Evolutionary conservation across 805 yeast genomes (phyloP).

Genomic region (Lachancea cidri): DNA sequence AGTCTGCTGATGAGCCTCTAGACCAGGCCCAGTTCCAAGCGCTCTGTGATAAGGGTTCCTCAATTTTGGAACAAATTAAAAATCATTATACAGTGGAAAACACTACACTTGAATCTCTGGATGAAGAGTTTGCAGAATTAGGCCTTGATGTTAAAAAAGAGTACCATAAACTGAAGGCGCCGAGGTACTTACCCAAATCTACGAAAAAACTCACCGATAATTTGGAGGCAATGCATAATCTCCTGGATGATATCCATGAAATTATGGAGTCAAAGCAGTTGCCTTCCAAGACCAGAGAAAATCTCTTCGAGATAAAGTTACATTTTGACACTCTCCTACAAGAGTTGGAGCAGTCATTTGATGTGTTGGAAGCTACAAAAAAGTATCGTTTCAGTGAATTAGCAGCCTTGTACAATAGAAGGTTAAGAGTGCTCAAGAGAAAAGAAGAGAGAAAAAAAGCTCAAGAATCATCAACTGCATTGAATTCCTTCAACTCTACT

Average conservation of each 20-base stretch:
- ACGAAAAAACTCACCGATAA: conserved; percentile 12
- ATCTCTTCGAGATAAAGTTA: conserved; percentile 29
- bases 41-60: conserved; percentile 40
- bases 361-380: conserved; percentile 18
- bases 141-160: conserved; percentile 51
- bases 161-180: conserved; percentile 39
- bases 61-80: conserved; percentile 40
- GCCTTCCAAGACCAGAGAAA: conserved; percentile 24
- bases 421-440: conserved; percentile 24
- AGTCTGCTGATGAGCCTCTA: conserved; percentile 43
- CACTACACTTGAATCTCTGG: conserved; percentile 39
- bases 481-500: background rate
- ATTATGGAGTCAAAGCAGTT: conserved; percentile 23
- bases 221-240: conserved; percentile 12
- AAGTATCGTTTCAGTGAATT: conserved; percentile 32
- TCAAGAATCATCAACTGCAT: conserved; percentile 7
- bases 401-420: conserved; percentile 21
- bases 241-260: conserved; percentile 16
- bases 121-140: conserved; percentile 39
- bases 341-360: conserved; percentile 14
- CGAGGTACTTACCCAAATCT: conserved; percentile 16
- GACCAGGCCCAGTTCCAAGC: conserved; percentile 41
- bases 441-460: conserved; percentile 19
- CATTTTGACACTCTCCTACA: conserved; percentile 20
- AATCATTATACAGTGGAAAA: conserved; percentile 41